phyloP scores from a whole-genome alignment of 768 basidiomycete species.

The Lentinula raphanica region DNA sequence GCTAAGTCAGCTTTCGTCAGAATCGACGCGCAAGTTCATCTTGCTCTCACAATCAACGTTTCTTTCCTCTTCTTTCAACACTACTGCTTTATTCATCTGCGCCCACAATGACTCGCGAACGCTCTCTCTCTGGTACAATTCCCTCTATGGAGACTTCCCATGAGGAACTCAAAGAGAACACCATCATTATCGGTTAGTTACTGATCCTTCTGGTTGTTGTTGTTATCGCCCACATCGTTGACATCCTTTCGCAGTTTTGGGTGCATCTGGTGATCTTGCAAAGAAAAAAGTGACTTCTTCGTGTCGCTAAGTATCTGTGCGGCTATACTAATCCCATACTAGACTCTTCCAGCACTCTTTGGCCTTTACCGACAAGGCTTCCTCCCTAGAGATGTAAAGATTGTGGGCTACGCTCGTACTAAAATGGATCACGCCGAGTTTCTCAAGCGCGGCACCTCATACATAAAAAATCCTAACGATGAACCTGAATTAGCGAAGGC shows the following conservation, averaged over 20 bases:
- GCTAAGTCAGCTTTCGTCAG: constrained; percentile 5
- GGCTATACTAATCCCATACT: constrained; percentile 9
- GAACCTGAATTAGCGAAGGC: constrained; percentile 50
- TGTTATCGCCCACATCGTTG: constrained; percentile 11
- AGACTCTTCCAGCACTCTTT: constrained; percentile 97
- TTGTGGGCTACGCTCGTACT: constrained; percentile 95
- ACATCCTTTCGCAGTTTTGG: constrained; percentile 57
- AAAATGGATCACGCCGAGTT: constrained; percentile 88
- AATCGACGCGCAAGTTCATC: background rate
- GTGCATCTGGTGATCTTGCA: constrained; percentile 95
- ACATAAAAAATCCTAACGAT: constrained; percentile 77
- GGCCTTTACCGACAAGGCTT: constrained; percentile 75
- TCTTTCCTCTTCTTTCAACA: constrained; percentile 1
- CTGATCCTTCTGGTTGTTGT: constrained; percentile 11
- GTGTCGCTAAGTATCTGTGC: constrained; percentile 2
- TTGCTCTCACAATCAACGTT: constrained; percentile 9
- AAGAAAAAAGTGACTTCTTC: constrained; percentile 83
- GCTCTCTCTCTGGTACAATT: constrained; percentile 73
- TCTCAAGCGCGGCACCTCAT: constrained; percentile 74
- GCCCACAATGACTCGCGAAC: constrained; percentile 38
- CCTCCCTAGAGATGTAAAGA: constrained; percentile 79
- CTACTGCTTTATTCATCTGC: constrained; percentile 14
- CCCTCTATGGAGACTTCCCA: constrained; percentile 74
- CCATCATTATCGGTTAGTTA: constrained; percentile 78
- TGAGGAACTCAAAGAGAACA: constrained; percentile 79